Percentiles rank a stretch among this genome's conserved stretches.
Evolutionary conservation across 148 eudicot genomes (phyloP).

Genomic region (Persicaria maculosa): DNA sequence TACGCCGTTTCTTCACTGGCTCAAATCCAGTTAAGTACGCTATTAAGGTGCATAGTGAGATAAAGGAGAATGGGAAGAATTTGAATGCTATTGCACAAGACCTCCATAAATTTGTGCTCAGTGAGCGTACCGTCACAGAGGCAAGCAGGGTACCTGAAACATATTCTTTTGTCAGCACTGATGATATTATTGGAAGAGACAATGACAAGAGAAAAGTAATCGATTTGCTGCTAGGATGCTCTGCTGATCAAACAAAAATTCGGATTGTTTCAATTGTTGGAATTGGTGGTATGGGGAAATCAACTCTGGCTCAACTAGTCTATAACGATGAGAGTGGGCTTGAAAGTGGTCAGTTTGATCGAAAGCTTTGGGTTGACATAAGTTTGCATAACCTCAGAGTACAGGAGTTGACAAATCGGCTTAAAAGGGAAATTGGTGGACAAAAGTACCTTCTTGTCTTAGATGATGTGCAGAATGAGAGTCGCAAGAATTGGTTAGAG

Average conservation of each 20-base stretch:
- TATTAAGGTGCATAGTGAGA: not conserved
- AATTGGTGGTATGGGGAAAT: slow-evolving; percentile 31
- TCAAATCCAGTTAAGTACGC: not conserved
- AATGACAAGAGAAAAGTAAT: slow-evolving; percentile 17
- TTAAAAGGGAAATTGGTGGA: slow-evolving; percentile 6
- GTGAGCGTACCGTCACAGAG: not conserved
- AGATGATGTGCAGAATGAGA: slow-evolving; percentile 30
- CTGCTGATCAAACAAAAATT: not conserved
- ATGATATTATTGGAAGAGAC: slow-evolving; percentile 28
- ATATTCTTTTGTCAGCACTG: slow-evolving; percentile 14
- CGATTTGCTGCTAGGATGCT: slow-evolving; percentile 16
- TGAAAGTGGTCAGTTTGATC: slow-evolving; percentile 13
- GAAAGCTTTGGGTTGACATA: slow-evolving; percentile 23
- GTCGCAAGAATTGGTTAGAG: slow-evolving; percentile 9
- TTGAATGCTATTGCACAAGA: slow-evolving; percentile 17
- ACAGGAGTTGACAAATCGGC: slow-evolving; percentile 11
- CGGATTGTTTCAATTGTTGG: slow-evolving; percentile 23
- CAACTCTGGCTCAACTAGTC: slow-evolving; percentile 26
- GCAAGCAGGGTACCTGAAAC: slow-evolving; percentile 13
- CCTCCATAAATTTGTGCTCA: slow-evolving; percentile 5
- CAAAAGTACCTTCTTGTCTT: slow-evolving; percentile 25
- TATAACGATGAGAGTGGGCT: slow-evolving; percentile 14
- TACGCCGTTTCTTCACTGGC: not conserved
- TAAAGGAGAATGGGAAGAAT: slow-evolving; percentile 11
- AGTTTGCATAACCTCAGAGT: slow-evolving; percentile 1